Conservation (phyloP, 2,329 filamentous ascomycete genomes). For the Penicillium fuscoglaucum region DNA sequence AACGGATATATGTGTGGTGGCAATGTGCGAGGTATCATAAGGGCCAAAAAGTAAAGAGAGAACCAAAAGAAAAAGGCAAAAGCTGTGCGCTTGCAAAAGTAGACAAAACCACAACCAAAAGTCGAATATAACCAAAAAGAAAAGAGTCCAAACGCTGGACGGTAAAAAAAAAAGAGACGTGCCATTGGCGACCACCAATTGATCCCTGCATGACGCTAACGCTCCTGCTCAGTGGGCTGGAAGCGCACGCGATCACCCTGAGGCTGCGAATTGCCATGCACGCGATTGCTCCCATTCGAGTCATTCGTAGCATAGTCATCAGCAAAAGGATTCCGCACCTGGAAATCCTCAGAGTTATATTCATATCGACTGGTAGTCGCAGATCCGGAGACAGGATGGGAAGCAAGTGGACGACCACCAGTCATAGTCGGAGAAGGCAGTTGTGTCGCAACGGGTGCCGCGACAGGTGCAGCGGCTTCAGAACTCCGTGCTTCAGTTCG, state of each 20-base stretch:
- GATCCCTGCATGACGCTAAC: conserved; percentile 1
- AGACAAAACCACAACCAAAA: background rate
- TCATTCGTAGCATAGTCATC: conserved; percentile 31
- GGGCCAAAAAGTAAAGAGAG: background rate
- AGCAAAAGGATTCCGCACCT: conserved; percentile 46
- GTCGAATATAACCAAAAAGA: background rate
- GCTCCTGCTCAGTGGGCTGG: conserved; percentile 18
- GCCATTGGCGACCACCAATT: background rate
- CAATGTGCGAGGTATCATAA: conserved; percentile 8
- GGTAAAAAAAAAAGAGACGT: background rate
- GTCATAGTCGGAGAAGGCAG: conserved; percentile 15
- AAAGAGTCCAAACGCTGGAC: background rate
- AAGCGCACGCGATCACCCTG: conserved; percentile 9
- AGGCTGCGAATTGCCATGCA: background rate
- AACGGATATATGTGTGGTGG: background rate
- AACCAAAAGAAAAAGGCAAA: background rate
- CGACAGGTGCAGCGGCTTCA: conserved; percentile 4
- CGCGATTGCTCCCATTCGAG: conserved; percentile 11
- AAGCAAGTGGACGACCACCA: conserved; percentile 10
- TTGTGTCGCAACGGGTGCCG: conserved; percentile 10
- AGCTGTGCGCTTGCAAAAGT: background rate
- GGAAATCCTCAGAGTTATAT: conserved; percentile 42
- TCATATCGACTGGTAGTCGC: conserved; percentile 28
- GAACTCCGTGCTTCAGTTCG: background rate
- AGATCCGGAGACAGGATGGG: background rate